Conservation (phyloP, 768 basidiomycete genomes). For the Crassisporium funariophilum region DNA sequence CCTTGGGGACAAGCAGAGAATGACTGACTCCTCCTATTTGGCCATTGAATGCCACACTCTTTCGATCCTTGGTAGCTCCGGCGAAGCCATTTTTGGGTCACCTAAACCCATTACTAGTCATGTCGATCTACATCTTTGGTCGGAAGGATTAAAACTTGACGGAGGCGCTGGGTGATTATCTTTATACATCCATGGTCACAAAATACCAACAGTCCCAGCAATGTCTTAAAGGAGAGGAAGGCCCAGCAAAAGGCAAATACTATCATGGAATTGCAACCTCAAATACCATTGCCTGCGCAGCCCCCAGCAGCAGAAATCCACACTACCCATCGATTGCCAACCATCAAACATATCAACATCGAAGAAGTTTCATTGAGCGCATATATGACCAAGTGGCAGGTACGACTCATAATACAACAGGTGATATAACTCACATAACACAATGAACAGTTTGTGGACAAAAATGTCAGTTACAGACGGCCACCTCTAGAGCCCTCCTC, state of each 20-base stretch:
- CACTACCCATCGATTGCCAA: no score
- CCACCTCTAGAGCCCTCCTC: no score
- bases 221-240: constrained; percentile 23
- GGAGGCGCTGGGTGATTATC: constrained; percentile 64
- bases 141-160: constrained; percentile 51
- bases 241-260: constrained; percentile 5
- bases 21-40: constrained; percentile 41
- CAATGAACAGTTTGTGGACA: neutral
- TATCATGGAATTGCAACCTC: neutral
- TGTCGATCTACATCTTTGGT: constrained; percentile 50
- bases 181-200: neutral
- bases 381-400: constrained; percentile 1
- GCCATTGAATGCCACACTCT: constrained; percentile 56
- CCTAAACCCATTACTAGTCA: constrained; percentile 50
- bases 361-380: neutral
- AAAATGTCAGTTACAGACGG: neutral
- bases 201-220: constrained; percentile 44
- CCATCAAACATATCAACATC: neutral
- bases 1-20: constrained; percentile 38
- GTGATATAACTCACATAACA: neutral
- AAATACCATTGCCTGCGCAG: constrained; percentile 4
- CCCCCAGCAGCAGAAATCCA: constrained; percentile 4
- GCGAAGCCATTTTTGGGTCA: constrained; percentile 50
- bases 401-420: neutral
- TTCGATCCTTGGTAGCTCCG: constrained; percentile 41